phyloP scores from a whole-genome alignment of 164 flowering plant species.

The Paratinospora sagittata region DNA sequence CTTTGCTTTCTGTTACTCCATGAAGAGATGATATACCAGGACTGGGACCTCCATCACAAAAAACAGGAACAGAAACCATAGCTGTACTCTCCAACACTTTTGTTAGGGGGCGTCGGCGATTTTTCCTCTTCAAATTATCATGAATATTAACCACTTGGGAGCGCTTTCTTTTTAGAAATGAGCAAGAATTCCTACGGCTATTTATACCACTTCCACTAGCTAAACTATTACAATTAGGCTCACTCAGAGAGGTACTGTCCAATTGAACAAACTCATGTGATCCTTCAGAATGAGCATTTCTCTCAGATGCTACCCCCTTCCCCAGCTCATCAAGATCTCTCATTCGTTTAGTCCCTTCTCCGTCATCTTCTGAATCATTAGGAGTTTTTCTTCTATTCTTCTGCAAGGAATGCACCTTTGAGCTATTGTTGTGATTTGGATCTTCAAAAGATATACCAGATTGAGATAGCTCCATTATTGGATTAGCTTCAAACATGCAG shows the following conservation, averaged over 20 bases:
- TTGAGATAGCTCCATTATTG: slow-evolving; percentile 52
- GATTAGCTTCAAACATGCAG: slow-evolving; percentile 28
- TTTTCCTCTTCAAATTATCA: slow-evolving; percentile 57
- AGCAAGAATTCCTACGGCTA: slow-evolving; percentile 29
- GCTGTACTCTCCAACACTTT: slow-evolving; percentile 69
- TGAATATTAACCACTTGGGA: slow-evolving; percentile 40
- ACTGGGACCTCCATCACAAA: slow-evolving; percentile 40
- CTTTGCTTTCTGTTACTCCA: slow-evolving; percentile 36
- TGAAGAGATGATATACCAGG: slow-evolving; percentile 31
- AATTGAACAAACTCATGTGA: slow-evolving; percentile 27
- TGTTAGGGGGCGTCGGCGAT: slow-evolving; percentile 62
- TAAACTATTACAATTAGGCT: slow-evolving; percentile 26
- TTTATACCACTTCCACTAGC: slow-evolving; percentile 29
- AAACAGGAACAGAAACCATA: slow-evolving; percentile 61
- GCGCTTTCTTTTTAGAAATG: slow-evolving; percentile 47
- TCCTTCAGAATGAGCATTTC: slow-evolving; percentile 28
- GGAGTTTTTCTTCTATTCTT: slow-evolving; percentile 57
- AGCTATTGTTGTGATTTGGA: slow-evolving; percentile 27
- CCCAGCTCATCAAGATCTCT: slow-evolving; percentile 83
- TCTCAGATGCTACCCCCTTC: slow-evolving; percentile 30
- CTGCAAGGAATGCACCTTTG: slow-evolving; percentile 28
- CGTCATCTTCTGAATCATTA: slow-evolving; percentile 91
- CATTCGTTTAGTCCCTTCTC: slow-evolving; percentile 78
- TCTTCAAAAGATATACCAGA: slow-evolving; percentile 62
- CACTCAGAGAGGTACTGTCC: slow-evolving; percentile 22